Evolutionary conservation across 345 rosid species (phyloP).

Genomic region (Mercurialis annua): DNA sequence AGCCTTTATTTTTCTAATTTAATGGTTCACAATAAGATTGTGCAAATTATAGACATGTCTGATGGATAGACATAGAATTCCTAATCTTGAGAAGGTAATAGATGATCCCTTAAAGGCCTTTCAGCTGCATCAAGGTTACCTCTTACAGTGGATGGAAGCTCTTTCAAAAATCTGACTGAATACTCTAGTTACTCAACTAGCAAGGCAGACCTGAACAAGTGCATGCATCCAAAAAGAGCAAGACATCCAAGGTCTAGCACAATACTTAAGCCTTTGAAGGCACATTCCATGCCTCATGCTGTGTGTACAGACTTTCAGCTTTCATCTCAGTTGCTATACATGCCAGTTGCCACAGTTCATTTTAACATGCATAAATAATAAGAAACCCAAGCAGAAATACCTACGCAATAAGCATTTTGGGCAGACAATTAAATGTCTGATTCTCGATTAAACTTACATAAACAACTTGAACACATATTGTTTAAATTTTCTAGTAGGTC

Average conservation of each 20-base stretch:
- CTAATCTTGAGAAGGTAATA: neutral
- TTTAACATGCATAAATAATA: neutral
- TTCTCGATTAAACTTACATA: too few relatives aligned
- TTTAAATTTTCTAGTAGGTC: too few relatives aligned
- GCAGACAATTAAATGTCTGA: too few relatives aligned
- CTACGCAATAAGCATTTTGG: neutral
- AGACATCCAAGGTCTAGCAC: neutral
- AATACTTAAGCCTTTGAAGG: neutral
- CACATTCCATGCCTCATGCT: conserved; percentile 1
- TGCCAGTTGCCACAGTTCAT: neutral
- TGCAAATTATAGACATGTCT: too few relatives aligned
- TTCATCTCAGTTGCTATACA: neutral
- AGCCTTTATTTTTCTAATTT: too few relatives aligned
- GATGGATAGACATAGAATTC: neutral
- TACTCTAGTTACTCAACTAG: neutral
- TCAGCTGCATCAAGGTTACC: neutral
- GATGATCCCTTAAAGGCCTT: neutral
- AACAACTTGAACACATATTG: too few relatives aligned
- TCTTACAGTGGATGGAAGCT: neutral
- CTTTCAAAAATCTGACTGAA: neutral
- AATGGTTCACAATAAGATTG: too few relatives aligned
- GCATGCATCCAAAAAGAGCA: neutral
- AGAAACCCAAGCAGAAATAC: neutral
- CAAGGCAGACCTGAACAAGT: neutral
- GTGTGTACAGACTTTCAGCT: neutral